Evolutionary conservation across 2,329 filamentous ascomycete species (phyloP).

Genomic region (Paracamarosporium sp.): DNA sequence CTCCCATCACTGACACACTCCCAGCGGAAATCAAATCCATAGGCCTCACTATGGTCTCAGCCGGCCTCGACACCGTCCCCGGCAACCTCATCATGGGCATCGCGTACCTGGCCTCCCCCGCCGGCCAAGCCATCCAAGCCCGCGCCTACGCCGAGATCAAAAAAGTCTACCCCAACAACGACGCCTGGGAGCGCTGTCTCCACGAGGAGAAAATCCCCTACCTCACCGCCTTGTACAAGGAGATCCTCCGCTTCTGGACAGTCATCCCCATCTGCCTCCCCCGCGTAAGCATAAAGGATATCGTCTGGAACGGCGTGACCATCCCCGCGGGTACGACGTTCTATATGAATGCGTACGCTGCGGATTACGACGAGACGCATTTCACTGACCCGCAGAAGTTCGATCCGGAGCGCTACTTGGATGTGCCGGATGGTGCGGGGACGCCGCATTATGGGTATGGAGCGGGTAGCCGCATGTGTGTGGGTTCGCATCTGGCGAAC

Average conservation of each 20-base stretch:
- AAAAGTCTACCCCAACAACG: constrained; percentile 72
- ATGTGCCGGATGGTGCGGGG: constrained; percentile 51
- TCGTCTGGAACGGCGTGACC: constrained; percentile 69
- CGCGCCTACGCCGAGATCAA: constrained; percentile 74
- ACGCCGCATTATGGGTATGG: constrained; percentile 59
- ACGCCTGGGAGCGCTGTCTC: constrained; percentile 78
- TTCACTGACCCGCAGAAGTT: constrained; percentile 70
- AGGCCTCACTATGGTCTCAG: constrained; percentile 81
- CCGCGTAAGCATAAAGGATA: constrained; percentile 73
- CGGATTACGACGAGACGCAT: constrained; percentile 73
- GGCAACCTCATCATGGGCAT: constrained; percentile 82
- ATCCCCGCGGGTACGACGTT: constrained; percentile 81
- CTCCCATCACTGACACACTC: constrained; percentile 16
- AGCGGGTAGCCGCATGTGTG: constrained; percentile 55
- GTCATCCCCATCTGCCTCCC: constrained; percentile 82
- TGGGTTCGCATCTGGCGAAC: constrained; percentile 54
- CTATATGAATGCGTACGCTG: constrained; percentile 79
- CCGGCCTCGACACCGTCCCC: constrained; percentile 81
- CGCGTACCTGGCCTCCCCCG: constrained; percentile 72
- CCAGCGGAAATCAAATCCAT: constrained; percentile 79
- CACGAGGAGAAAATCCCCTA: constrained; percentile 79
- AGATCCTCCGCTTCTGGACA: constrained; percentile 78
- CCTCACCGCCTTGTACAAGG: constrained; percentile 78
- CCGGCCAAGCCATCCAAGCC: constrained; percentile 74
- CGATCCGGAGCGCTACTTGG: constrained; percentile 73